These are phyloP conservation scores for Candida freyschussii DNA, from an alignment of 1,139 yeast genomes.

Conservation along the genomic window DNA sequence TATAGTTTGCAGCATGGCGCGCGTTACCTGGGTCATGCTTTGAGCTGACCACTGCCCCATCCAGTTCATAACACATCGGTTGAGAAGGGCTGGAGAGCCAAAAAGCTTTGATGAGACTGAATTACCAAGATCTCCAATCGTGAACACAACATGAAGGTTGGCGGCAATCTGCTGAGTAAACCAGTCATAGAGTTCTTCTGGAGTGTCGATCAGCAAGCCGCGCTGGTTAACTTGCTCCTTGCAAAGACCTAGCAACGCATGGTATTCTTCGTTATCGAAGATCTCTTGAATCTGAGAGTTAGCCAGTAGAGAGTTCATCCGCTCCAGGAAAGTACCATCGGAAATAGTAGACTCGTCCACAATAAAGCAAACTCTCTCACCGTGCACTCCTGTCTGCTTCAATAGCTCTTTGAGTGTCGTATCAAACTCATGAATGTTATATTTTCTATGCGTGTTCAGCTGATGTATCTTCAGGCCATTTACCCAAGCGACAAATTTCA, in stretches of 20 bases:
- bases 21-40: conserved; percentile 49
- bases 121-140: conserved; percentile 54
- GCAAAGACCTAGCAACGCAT: conserved; percentile 50
- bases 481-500: conserved; percentile 88
- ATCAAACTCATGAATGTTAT: conserved; percentile 64
- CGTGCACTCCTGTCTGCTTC: conserved; percentile 43
- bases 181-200: conserved; percentile 75
- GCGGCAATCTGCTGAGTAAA: conserved; percentile 62
- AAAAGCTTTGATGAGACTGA: conserved; percentile 41
- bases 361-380: conserved; percentile 65
- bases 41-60: conserved; percentile 75
- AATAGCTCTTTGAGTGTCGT: conserved; percentile 52
- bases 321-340: conserved; percentile 77
- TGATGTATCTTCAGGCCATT: conserved; percentile 67
- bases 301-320: conserved; percentile 89
- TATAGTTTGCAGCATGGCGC: conserved; percentile 36
- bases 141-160: conserved; percentile 81
- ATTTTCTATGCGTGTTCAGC: conserved; percentile 52
- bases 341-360: conserved; percentile 77
- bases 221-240: conserved; percentile 53
- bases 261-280: conserved; percentile 71
- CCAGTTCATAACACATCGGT: conserved; percentile 87
- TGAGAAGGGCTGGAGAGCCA: conserved; percentile 86
- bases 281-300: conserved; percentile 92
- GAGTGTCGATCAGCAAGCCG: conserved; percentile 61